Evolutionary conservation across 257 asterid species (phyloP).

Genomic region (Misopates orontium): DNA sequence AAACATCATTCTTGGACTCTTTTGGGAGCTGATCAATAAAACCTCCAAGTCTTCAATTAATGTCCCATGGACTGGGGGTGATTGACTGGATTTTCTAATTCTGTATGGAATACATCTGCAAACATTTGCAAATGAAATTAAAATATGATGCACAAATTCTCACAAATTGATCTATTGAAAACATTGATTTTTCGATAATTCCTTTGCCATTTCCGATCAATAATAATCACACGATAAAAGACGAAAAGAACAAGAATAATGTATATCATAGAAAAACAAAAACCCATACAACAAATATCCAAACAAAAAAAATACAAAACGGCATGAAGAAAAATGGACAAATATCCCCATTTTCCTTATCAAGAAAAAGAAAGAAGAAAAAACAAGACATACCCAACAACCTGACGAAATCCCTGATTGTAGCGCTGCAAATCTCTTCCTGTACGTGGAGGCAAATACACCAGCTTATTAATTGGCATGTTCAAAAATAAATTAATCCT

Average conservation of each 20-base stretch:
- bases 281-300: constrained; percentile 13
- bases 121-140: not conserved
- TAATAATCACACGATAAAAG: no score
- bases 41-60: constrained; percentile 68
- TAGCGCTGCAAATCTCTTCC: constrained; percentile 77
- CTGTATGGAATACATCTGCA: constrained; percentile 92
- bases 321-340: not conserved
- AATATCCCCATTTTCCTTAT: no score
- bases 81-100: constrained; percentile 37
- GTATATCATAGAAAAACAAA: not conserved
- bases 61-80: constrained; percentile 36
- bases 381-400: constrained; percentile 61
- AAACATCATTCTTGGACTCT: constrained; percentile 82
- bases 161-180: not conserved
- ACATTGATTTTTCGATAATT: not conserved
- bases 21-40: constrained; percentile 87
- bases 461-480: constrained; percentile 60
- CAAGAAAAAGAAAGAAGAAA: not conserved
- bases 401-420: constrained; percentile 67
- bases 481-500: constrained; percentile 5
- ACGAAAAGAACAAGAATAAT: no score
- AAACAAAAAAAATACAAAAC: not conserved
- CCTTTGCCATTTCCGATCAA: not conserved
- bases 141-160: constrained; percentile 20
- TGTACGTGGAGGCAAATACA: constrained; percentile 52